Conservation (phyloP, 768 basidiomycete genomes). For the Galerina sulciceps region DNA sequence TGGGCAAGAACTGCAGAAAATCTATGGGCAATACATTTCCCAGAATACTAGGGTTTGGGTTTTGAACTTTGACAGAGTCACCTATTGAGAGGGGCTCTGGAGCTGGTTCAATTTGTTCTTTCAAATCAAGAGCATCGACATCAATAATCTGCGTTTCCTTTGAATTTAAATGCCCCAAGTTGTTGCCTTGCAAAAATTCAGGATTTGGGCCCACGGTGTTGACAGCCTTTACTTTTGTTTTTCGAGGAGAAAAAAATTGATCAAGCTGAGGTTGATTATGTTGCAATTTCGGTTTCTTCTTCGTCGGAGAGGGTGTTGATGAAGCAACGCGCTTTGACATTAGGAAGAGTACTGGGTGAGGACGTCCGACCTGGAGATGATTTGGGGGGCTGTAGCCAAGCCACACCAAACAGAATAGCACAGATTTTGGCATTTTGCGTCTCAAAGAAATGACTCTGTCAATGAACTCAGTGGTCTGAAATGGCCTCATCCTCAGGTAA, state of each 20-base stretch:
- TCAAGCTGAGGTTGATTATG: slow-evolving; percentile 29
- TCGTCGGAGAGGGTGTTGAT: slow-evolving; percentile 12
- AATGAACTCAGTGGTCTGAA: not conserved
- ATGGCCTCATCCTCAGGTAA: slow-evolving; percentile 50
- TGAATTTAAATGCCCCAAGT: not conserved
- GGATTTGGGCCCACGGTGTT: not conserved
- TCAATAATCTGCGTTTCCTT: slow-evolving; percentile 20
- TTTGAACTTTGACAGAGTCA: not conserved
- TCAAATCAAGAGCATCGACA: slow-evolving; percentile 23
- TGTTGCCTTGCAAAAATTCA: slow-evolving; percentile 17
- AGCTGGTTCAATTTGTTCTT: not conserved
- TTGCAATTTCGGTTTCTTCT: slow-evolving; percentile 22
- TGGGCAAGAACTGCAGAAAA: slow-evolving; percentile 20
- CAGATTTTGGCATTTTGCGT: not conserved
- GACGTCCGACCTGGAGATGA: not conserved
- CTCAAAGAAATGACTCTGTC: not conserved
- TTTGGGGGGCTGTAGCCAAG: slow-evolving; percentile 12
- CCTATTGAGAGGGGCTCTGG: not conserved
- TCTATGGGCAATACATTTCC: not conserved
- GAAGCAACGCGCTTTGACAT: slow-evolving; percentile 26
- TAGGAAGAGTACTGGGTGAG: not conserved
- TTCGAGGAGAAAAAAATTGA: slow-evolving; percentile 27
- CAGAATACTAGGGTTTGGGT: not conserved
- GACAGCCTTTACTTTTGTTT: slow-evolving; percentile 9
- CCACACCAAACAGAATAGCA: slow-evolving; percentile 11